Evolutionary conservation across 176 grass and related monocot species (phyloP).

Genomic region (Triticum dicoccoides): DNA sequence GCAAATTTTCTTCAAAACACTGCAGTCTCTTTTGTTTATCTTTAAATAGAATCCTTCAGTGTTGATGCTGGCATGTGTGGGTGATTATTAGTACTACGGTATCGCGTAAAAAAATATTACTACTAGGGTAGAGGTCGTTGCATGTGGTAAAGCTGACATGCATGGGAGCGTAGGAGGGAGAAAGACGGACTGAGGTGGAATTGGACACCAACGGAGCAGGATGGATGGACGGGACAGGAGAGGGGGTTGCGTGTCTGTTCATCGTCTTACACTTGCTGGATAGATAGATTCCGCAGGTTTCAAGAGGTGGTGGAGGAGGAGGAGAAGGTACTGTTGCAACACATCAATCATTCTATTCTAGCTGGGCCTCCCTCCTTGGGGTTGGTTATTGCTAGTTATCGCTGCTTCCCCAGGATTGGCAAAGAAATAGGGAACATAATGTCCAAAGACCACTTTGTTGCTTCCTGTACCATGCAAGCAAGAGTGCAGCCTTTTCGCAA

Average conservation of each 20-base stretch:
- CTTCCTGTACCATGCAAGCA: background rate
- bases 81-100: too few relatives aligned
- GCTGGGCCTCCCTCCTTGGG: background rate
- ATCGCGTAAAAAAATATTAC: too few relatives aligned
- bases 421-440: background rate
- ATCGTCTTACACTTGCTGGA: background rate
- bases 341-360: constrained; percentile 39
- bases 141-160: constrained; percentile 46
- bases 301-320: background rate
- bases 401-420: constrained; percentile 40
- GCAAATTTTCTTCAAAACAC: too few relatives aligned
- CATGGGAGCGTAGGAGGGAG: constrained; percentile 1
- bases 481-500: background rate
- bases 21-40: too few relatives aligned
- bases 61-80: too few relatives aligned
- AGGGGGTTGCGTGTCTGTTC: background rate
- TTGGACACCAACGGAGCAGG: constrained; percentile 15
- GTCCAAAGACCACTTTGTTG: background rate
- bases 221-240: background rate
- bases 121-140: background rate
- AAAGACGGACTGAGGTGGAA: background rate
- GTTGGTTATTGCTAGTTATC: constrained; percentile 31
- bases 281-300: constrained; percentile 13
- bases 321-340: background rate
- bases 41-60: too few relatives aligned